Conservation (phyloP, 768 basidiomycete genomes). For the Filobasidium floriforme region DNA sequence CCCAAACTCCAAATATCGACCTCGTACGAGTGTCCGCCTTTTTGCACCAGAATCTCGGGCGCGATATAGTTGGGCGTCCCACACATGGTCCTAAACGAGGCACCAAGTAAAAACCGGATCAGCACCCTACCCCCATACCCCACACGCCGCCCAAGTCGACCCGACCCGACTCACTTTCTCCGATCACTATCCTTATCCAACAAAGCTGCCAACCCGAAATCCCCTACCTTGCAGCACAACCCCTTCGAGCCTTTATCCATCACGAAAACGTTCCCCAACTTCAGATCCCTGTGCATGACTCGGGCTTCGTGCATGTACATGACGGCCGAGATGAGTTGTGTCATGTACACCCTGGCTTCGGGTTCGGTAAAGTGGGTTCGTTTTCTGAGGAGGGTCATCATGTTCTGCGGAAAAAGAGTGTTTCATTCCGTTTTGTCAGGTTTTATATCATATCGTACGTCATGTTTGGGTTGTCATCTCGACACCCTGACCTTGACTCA, state of each 20-base stretch:
- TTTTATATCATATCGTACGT: background rate
- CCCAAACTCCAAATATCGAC: slow-evolving; percentile 98
- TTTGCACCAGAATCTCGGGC: slow-evolving; percentile 67
- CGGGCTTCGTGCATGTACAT: slow-evolving; percentile 95
- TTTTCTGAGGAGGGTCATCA: slow-evolving; percentile 66
- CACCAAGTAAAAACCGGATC: no score
- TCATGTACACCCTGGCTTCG: slow-evolving; percentile 83
- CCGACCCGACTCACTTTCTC: slow-evolving; percentile 61
- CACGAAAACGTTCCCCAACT: slow-evolving; percentile 89
- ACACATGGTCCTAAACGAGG: slow-evolving; percentile 66
- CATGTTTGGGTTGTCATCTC: no score
- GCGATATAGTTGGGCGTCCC: slow-evolving; percentile 99
- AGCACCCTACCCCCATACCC: background rate
- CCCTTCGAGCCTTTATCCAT: slow-evolving; percentile 52
- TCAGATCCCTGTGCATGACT: slow-evolving; percentile 95
- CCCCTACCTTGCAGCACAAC: slow-evolving; percentile 95
- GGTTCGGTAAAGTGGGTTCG: slow-evolving; percentile 83
- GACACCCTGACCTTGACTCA: no score
- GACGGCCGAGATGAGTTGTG: slow-evolving; percentile 91
- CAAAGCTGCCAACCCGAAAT: slow-evolving; percentile 92
- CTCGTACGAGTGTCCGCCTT: slow-evolving; percentile 92
- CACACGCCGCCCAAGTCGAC: no score
- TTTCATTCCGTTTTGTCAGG: no score
- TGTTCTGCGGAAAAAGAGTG: no score
- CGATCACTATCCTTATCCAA: slow-evolving; percentile 93